A percentile compares a stretch with the other conserved stretches of the same genome.
Conservation (phyloP, 306 rosid species). For the Pterocarpus macrocarpus region DNA sequence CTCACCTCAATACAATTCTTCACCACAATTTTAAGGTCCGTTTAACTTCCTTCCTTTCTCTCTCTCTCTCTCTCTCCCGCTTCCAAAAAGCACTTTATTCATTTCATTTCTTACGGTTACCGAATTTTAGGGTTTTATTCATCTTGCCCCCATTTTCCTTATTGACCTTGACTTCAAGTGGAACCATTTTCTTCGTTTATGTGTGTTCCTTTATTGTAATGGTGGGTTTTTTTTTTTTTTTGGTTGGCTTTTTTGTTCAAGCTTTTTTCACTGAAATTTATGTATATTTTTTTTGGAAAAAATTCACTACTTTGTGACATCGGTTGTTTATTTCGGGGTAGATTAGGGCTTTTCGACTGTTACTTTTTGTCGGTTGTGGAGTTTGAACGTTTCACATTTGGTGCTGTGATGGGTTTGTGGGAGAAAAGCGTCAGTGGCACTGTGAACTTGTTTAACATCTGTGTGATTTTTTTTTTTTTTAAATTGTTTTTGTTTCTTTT, state of each 20-base stretch:
- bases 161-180: not conserved
- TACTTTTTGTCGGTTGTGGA: too few relatives aligned
- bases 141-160: not conserved
- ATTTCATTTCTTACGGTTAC: not conserved
- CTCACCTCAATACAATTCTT: not conserved
- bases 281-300: not conserved
- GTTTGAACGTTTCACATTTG: not conserved
- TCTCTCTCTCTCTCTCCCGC: not conserved
- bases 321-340: not conserved
- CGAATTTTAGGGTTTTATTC: constrained; percentile 39
- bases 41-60: not conserved
- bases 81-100: not conserved
- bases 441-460: not conserved
- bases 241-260: not conserved
- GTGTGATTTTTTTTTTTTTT: not conserved
- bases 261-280: not conserved
- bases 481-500: not conserved
- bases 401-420: not conserved
- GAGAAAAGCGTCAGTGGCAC: not conserved
- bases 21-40: not conserved
- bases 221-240: not conserved
- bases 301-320: not conserved
- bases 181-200: not conserved
- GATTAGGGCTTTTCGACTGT: not conserved
- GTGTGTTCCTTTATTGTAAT: not conserved